These are phyloP conservation scores for Diaporthe helianthi DNA, from an alignment of 2,329 filamentous ascomycete species.

Conservation along the genomic window DNA sequence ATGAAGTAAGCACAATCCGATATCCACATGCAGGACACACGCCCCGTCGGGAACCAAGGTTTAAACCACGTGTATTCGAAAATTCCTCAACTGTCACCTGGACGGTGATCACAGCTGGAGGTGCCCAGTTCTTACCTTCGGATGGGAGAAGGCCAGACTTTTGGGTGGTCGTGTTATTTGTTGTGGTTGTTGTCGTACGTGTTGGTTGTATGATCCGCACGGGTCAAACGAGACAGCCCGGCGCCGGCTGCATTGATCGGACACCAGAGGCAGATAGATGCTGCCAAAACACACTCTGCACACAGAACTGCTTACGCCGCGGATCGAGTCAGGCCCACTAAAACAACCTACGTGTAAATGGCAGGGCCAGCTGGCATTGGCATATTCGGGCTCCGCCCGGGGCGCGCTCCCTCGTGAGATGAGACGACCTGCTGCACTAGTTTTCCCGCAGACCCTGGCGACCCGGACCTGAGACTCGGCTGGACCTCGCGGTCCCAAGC, in stretches of 20 bases:
- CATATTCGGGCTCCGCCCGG: constrained; percentile 8
- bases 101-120: constrained; percentile 14
- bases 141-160: background rate
- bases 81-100: background rate
- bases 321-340: constrained; percentile 8
- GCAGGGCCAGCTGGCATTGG: constrained; percentile 23
- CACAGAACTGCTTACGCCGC: background rate
- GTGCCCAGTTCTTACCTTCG: background rate
- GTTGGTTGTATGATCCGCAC: constrained; percentile 37
- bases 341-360: background rate
- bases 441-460: constrained; percentile 24
- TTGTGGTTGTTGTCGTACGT: constrained; percentile 19
- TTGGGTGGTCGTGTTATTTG: background rate
- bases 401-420: constrained; percentile 26
- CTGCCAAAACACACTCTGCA: constrained; percentile 3
- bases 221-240: constrained; percentile 37
- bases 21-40: background rate
- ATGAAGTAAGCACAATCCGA: background rate
- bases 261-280: constrained; percentile 5
- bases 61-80: constrained; percentile 11
- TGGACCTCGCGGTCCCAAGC: constrained; percentile 20
- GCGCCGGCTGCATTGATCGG: constrained; percentile 10
- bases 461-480: constrained; percentile 32
- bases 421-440: constrained; percentile 32
- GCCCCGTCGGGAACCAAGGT: constrained; percentile 12